Evolutionary conservation across 805 yeast species (phyloP).

Genomic region (Hanseniaspora pseudoguilliermondii): DNA sequence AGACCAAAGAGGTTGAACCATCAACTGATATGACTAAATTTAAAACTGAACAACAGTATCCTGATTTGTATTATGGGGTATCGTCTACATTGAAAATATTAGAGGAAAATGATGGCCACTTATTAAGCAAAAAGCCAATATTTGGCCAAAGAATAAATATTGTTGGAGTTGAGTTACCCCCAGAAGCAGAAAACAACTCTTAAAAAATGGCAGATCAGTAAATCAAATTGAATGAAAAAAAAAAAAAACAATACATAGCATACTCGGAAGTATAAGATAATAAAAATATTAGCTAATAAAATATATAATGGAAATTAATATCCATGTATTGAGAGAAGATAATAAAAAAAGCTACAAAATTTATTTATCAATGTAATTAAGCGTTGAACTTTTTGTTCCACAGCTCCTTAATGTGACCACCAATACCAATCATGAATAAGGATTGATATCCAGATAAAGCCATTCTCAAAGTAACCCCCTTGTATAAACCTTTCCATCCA

Average conservation of each 20-base stretch:
- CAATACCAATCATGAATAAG: constrained; percentile 94
- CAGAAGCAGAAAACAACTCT: neutral
- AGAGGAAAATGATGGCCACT: constrained; percentile 13
- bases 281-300: neutral
- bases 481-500: constrained; percentile 81
- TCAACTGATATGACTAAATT: neutral
- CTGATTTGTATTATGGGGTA: constrained; percentile 8
- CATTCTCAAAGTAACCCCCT: constrained; percentile 95
- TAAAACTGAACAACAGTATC: neutral
- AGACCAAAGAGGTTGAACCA: neutral
- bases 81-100: neutral
- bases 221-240: no score
- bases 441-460: constrained; percentile 98
- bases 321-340: neutral
- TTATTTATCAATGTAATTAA: neutral
- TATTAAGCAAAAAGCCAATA: constrained; percentile 20
- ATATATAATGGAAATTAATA: neutral
- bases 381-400: constrained; percentile 31
- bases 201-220: neutral
- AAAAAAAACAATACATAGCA: no score
- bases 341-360: neutral
- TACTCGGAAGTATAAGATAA: neutral
- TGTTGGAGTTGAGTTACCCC: constrained; percentile 17
- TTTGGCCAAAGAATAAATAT: constrained; percentile 14
- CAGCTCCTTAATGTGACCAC: constrained; percentile 75